Conservation (phyloP, 1,284 basidiomycete species). For the Trichosporon coremiiforme region DNA sequence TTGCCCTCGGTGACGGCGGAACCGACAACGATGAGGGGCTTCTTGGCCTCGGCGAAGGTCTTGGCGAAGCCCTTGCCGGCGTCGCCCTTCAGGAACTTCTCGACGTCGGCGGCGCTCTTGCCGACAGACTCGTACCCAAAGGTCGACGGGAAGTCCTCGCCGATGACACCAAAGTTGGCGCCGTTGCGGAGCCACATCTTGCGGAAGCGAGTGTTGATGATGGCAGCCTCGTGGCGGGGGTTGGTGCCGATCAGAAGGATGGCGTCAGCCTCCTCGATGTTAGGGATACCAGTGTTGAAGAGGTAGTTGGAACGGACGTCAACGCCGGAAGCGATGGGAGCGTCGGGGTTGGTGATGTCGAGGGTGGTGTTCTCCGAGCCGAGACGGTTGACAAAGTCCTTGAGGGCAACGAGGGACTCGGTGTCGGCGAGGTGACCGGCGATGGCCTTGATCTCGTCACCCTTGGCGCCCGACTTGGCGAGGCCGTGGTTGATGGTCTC, state of each 20-base stretch:
- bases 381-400: constrained; percentile 86
- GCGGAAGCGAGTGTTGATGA: constrained; percentile 94
- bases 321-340: constrained; percentile 73
- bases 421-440: constrained; percentile 93
- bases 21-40: constrained; percentile 91
- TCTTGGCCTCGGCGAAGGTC: constrained; percentile 88
- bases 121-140: constrained; percentile 95
- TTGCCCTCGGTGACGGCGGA: constrained; percentile 83
- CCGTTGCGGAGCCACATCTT: constrained; percentile 87
- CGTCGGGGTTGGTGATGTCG: constrained; percentile 71
- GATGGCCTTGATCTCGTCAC: constrained; percentile 95
- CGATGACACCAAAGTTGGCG: constrained; percentile 85
- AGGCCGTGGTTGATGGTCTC: constrained; percentile 78
- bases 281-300: constrained; percentile 93
- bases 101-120: constrained; percentile 73
- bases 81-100: constrained; percentile 76
- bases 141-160: constrained; percentile 86
- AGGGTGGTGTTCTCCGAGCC: constrained; percentile 92
- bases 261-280: constrained; percentile 87
- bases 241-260: constrained; percentile 96
- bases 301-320: constrained; percentile 96
- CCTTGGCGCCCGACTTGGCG: constrained; percentile 75
- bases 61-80: constrained; percentile 67
- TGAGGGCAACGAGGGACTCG: constrained; percentile 88
- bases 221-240: constrained; percentile 95